Percentiles rank a stretch among this genome's conserved stretches.
phyloP scores from a whole-genome alignment of 2,329 filamentous ascomycete genomes.

The Trichophaea hybrida region DNA sequence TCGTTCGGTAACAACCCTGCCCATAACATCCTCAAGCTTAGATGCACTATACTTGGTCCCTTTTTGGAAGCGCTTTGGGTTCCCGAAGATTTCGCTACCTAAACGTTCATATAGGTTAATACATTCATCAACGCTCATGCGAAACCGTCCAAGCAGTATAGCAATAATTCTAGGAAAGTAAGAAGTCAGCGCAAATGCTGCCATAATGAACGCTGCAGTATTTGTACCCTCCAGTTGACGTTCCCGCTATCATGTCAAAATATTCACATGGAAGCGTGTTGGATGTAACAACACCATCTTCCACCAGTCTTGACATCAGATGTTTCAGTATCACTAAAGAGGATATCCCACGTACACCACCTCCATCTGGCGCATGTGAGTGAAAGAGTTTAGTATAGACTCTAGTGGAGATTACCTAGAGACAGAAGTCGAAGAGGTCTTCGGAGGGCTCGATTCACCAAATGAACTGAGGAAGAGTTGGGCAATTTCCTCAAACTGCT shows the following conservation, averaged over 20 bases:
- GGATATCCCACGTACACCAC: background rate
- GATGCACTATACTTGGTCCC: background rate
- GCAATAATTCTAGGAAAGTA: background rate
- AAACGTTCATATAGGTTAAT: background rate
- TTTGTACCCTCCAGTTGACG: background rate
- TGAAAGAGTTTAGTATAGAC: background rate
- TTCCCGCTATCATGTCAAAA: conserved; percentile 1
- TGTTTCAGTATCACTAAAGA: background rate
- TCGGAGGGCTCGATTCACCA: background rate
- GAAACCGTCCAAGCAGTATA: background rate
- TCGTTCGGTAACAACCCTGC: background rate
- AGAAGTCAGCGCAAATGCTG: background rate
- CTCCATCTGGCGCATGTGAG: background rate
- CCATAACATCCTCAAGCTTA: background rate
- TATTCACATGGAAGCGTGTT: background rate
- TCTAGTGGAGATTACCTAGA: background rate
- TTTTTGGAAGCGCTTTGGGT: background rate
- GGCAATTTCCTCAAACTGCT: too few species aligned
- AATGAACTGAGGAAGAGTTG: too few species aligned
- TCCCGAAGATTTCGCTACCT: background rate
- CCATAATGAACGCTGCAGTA: background rate
- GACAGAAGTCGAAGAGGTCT: background rate
- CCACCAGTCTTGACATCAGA: background rate
- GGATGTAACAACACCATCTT: background rate
- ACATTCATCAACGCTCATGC: background rate